Conservation (phyloP, 2,329 filamentous ascomycete genomes). For the Raffaelea arxii region DNA sequence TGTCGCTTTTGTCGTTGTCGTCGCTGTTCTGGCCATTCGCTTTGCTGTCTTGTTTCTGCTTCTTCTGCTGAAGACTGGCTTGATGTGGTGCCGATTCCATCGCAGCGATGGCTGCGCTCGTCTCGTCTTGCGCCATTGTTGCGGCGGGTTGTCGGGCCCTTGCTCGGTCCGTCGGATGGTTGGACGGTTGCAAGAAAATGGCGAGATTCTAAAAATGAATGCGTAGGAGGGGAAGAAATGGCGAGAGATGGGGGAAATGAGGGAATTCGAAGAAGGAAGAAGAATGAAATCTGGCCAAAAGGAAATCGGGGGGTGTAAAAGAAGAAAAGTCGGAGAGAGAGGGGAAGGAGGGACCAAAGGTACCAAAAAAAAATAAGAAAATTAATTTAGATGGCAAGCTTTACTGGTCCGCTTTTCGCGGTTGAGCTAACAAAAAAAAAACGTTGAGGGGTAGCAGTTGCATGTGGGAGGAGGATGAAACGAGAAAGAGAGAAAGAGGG, state of each 20-base stretch:
- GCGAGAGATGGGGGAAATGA: background rate
- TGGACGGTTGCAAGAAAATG: background rate
- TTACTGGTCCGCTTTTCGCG: background rate
- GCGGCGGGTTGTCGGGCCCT: background rate
- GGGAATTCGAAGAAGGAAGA: background rate
- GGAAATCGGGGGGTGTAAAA: background rate
- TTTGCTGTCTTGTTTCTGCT: background rate
- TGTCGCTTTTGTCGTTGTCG: no score
- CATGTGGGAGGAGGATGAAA: no score
- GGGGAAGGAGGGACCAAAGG: no score
- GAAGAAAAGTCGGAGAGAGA: background rate
- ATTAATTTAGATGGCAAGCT: background rate
- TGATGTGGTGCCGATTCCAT: slow-evolving; percentile 8
- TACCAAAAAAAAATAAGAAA: background rate
- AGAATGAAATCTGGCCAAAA: background rate
- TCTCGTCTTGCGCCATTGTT: slow-evolving; percentile 7
- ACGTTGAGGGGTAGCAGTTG: no score
- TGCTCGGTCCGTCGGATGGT: background rate
- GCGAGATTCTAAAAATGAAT: background rate
- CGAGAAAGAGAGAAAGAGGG: no score
- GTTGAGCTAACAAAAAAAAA: no score
- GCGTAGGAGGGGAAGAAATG: background rate
- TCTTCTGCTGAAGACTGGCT: background rate
- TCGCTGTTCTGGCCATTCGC: background rate
- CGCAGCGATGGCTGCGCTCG: slow-evolving; percentile 5